Base-by-base conservation (phyloP, 1,284 basidiomycete genomes). In the Ustilago tritici region DNA sequence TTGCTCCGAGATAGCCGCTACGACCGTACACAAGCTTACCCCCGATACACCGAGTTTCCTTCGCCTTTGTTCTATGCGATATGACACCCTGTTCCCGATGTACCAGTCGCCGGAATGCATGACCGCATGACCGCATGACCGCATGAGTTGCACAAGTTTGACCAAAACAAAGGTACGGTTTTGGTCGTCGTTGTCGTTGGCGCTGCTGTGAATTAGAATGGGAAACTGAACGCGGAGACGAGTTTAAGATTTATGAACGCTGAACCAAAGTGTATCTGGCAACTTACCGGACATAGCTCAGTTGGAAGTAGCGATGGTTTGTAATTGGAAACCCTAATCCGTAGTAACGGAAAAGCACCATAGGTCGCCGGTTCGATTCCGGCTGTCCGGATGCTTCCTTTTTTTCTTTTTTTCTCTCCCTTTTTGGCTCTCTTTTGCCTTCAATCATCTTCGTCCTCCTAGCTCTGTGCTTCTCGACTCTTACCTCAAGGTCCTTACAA, bases 361-460 rank as follows among this genome's bases (percentile, higher is more conserved):
- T 76, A 76, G 74, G 74, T 76, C 74, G 74, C 74, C 74, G 74
- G 74, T 76, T 76, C 74, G 74, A 76, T 76, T 76, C 74, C 74
- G 74, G 74, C 74, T 71, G 74, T 68, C 74, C 74, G 74, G 74
- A 76, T 53, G 56, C 65, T 76, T 68, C 19, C 34, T 67, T 61
- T 72, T 60, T 70, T 56, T 58, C 56, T 56, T 49, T 36, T 56
- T 32, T 50, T 14, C 7, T n/a, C 31, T 31, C 8, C 19, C 5
- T 35, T 34, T 35, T 19, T 31, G 15, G 3, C 17, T 15, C 50
- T 32, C 8, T 49, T 17, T 28, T 19, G 12, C 32, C 28, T 52
- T 12, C 32, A 28, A 11, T 17, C 35, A 31, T 23, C 52, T n/a
- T 34, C 28, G 2, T 43, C 17, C 4, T 46, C 34, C 15, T 46